A percentile compares a stretch with the other conserved stretches of the same genome.
Evolutionary conservation across 768 basidiomycete species (phyloP).

Genomic region (Phanerochaete sordida): DNA sequence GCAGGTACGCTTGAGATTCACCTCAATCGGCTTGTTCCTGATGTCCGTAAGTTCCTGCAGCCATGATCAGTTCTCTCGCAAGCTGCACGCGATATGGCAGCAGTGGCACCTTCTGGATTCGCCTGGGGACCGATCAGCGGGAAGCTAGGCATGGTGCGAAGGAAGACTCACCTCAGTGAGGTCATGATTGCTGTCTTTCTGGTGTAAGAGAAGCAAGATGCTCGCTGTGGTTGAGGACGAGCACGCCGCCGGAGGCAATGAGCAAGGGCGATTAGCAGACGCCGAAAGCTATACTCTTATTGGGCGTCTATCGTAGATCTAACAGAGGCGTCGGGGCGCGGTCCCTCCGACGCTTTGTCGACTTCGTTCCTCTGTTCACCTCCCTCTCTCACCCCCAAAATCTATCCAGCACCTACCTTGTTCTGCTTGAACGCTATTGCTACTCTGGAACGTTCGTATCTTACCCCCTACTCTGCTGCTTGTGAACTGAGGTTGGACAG

Average conservation of each 20-base stretch:
- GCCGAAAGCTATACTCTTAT: background rate
- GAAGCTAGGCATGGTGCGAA: no score
- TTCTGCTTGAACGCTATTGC: no score
- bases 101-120: slow-evolving; percentile 63
- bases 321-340: no score
- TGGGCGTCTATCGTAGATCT: background rate
- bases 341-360: no score
- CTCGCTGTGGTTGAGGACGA: background rate
- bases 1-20: slow-evolving; percentile 21
- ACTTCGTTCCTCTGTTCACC: background rate
- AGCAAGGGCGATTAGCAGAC: background rate
- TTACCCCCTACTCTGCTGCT: background rate
- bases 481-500: slow-evolving; percentile 1
- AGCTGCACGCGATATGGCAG: background rate
- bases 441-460: background rate
- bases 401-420: no score
- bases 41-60: slow-evolving; percentile 66
- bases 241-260: background rate
- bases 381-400: no score
- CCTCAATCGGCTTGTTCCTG: slow-evolving; percentile 59
- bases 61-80: slow-evolving; percentile 10
- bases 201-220: background rate
- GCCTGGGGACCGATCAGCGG: slow-evolving; percentile 36
- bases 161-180: slow-evolving; percentile 21
- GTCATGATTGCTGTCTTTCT: slow-evolving; percentile 27